phyloP scores from a whole-genome alignment of 148 eudicot genomes.

The Fagopyrum homotropicum region DNA sequence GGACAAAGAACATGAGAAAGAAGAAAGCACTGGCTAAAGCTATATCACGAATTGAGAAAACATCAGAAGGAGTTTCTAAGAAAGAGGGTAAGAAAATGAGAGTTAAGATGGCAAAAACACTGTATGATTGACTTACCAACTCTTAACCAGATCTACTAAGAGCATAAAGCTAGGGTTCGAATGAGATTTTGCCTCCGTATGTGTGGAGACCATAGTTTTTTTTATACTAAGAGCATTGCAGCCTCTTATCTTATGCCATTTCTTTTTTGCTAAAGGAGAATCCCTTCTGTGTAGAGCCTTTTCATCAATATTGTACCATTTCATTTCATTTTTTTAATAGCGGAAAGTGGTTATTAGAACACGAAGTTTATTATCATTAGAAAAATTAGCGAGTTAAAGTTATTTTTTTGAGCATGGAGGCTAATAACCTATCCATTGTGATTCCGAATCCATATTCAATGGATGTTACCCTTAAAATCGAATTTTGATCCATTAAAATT shows the following conservation, averaged over 20 bases:
- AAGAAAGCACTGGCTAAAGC: constrained; percentile 85
- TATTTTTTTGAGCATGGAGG: too few species aligned
- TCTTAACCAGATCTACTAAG: not conserved
- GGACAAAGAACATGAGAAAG: constrained; percentile 75
- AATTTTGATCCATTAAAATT: too few species aligned
- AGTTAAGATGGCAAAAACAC: constrained; percentile 59
- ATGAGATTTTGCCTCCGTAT: not conserved
- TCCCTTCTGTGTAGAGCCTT: not conserved
- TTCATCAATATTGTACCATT: not conserved
- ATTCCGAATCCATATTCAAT: too few species aligned
- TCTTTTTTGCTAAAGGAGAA: not conserved
- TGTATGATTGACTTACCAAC: constrained; percentile 47
- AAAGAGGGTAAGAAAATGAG: constrained; percentile 59
- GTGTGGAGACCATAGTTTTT: not conserved
- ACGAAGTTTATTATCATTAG: too few species aligned
- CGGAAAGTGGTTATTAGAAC: too few species aligned
- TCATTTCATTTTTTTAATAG: not conserved
- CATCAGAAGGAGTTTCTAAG: constrained; percentile 41
- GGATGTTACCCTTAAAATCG: too few species aligned
- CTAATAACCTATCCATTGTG: too few species aligned
- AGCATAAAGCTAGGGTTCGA: not conserved
- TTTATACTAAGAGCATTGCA: too few species aligned
- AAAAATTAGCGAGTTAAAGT: too few species aligned
- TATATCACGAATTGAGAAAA: constrained; percentile 52
- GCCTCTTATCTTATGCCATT: not conserved